A percentile compares a stretch with the other conserved stretches of the same genome.
phyloP scores from a whole-genome alignment of 2,329 filamentous ascomycete species.

The Cercospora sojina region DNA sequence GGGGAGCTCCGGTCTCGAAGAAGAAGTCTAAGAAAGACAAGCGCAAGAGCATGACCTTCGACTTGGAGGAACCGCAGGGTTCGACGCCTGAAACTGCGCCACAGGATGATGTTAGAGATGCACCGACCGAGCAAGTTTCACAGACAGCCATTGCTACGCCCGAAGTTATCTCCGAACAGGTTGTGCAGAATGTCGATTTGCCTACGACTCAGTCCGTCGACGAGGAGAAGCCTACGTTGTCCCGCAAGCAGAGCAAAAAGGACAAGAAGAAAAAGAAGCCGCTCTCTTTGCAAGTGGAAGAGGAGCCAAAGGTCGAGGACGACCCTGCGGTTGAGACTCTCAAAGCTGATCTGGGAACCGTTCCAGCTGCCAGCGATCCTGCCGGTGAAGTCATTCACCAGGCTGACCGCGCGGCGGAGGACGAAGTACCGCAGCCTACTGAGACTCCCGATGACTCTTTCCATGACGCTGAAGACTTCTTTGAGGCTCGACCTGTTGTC shows the following conservation, averaged over 20 bases:
- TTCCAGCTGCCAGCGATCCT: background rate
- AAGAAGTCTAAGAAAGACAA: slow-evolving; percentile 35
- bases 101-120: background rate
- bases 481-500: background rate
- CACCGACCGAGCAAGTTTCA: background rate
- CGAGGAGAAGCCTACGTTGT: slow-evolving; percentile 10
- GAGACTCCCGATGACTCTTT: slow-evolving; percentile 18
- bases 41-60: slow-evolving; percentile 18
- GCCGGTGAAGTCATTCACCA: slow-evolving; percentile 2
- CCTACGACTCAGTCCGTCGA: background rate
- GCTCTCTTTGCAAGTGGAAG: slow-evolving; percentile 1
- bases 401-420: slow-evolving; percentile 6
- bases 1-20: slow-evolving; percentile 11
- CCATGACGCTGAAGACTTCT: slow-evolving; percentile 18
- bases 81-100: background rate
- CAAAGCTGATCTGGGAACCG: background rate
- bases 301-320: background rate
- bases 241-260: slow-evolving; percentile 29
- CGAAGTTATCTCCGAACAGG: background rate
- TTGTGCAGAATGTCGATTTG: background rate
- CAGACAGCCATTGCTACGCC: background rate
- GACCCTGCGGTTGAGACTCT: background rate
- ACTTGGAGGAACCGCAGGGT: background rate
- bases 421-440: slow-evolving; percentile 5
- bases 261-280: slow-evolving; percentile 26